These are phyloP conservation scores for Euphrasia confusa DNA, from an alignment of 257 asterid genomes.

Conservation along the genomic window DNA sequence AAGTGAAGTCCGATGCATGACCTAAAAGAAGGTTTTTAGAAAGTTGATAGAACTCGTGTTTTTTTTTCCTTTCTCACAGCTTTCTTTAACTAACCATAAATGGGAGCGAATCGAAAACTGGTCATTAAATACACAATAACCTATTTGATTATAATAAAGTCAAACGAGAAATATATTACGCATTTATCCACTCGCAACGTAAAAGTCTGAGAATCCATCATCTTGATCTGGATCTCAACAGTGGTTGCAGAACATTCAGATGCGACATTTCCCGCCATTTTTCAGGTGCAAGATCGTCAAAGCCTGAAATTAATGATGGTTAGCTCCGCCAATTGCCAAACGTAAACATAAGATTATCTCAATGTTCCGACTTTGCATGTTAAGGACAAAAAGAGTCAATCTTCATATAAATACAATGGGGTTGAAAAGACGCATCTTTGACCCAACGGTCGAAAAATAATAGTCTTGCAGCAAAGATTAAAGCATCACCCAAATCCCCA, in stretches of 20 bases:
- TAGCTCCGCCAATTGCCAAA: conserved; percentile 14
- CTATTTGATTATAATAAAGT: neutral
- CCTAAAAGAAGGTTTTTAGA: neutral
- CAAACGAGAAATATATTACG: neutral
- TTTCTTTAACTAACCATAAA: neutral
- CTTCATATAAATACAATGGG: neutral
- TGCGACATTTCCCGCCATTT: neutral
- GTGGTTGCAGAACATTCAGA: conserved; percentile 3
- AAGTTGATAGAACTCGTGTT: neutral
- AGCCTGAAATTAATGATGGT: neutral
- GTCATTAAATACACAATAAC: neutral
- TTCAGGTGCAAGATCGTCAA: neutral
- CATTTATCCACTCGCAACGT: conserved; percentile 7
- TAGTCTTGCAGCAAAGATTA: neutral
- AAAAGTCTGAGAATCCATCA: neutral
- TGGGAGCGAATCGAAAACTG: neutral
- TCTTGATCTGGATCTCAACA: conserved; percentile 4
- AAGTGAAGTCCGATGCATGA: neutral
- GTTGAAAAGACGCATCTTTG: neutral
- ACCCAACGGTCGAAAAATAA: neutral
- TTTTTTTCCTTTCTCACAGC: neutral
- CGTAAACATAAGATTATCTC: conserved; percentile 4
- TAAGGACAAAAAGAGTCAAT: neutral
- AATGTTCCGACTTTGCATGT: neutral
- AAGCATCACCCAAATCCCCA: no score